Evolutionary conservation across 768 basidiomycete genomes (phyloP).

Genomic region (Mycena capillaripes): DNA sequence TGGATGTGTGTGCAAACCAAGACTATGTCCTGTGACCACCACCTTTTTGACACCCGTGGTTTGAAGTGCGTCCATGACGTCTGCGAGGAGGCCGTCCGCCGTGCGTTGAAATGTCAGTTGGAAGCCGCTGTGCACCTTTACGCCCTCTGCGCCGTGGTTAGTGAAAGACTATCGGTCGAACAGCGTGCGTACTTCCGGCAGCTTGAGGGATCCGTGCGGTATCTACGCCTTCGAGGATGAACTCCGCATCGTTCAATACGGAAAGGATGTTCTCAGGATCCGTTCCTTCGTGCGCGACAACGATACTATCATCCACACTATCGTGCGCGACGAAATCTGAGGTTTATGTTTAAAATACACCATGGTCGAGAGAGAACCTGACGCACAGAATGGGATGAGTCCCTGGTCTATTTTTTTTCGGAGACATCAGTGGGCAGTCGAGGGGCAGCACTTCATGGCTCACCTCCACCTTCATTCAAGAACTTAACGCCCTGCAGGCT

Average conservation of each 20-base stretch:
- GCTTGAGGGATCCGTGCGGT: constrained; percentile 45
- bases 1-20: constrained; percentile 47
- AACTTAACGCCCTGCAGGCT: constrained; percentile 21
- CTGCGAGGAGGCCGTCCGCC: constrained; percentile 48
- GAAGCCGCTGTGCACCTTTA: constrained; percentile 57
- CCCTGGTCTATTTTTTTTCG: constrained; percentile 47
- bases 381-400: constrained; percentile 47
- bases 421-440: neutral
- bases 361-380: neutral
- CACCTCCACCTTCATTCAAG: constrained; percentile 51
- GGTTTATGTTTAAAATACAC: neutral
- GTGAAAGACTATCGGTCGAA: neutral
- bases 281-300: constrained; percentile 61
- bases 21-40: constrained; percentile 57
- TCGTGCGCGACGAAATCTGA: constrained; percentile 57
- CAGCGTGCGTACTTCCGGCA: constrained; percentile 38
- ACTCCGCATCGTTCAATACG: constrained; percentile 52
- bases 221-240: constrained; percentile 46
- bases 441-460: constrained; percentile 16
- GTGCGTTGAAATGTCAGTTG: constrained; percentile 53
- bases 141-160: constrained; percentile 36
- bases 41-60: constrained; percentile 50
- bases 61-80: constrained; percentile 44
- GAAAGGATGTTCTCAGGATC: constrained; percentile 50
- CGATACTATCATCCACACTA: constrained; percentile 47